A percentile compares a stretch with the other conserved stretches of the same genome.
Conservation (phyloP, 2,329 filamentous ascomycete genomes). For the Colletotrichum tropicale region DNA sequence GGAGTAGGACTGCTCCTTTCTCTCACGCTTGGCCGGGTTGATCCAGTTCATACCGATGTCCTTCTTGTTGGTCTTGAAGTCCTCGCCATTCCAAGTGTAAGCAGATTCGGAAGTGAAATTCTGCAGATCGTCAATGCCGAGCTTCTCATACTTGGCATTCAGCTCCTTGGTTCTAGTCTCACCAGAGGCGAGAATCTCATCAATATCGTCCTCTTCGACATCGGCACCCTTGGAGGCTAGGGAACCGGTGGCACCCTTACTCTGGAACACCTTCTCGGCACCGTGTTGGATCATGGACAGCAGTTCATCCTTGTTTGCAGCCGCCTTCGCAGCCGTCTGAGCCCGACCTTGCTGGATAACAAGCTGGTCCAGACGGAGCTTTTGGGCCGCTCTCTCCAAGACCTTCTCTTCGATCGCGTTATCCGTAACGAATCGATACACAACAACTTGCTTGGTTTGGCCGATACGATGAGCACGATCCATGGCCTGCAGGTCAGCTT, state of each 20-base stretch:
- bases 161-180: slow-evolving; percentile 89
- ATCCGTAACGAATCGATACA: slow-evolving; percentile 96
- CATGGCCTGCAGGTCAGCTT: slow-evolving; percentile 98
- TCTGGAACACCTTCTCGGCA: slow-evolving; percentile 90
- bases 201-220: slow-evolving; percentile 88
- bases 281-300: slow-evolving; percentile 99
- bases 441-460: slow-evolving; percentile 96
- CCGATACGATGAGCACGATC: slow-evolving; percentile 98
- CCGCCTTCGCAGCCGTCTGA: slow-evolving; percentile 87
- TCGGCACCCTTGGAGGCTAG: slow-evolving; percentile 65
- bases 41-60: slow-evolving; percentile 96
- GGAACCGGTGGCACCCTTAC: slow-evolving; percentile 67
- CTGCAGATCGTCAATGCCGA: slow-evolving; percentile 95
- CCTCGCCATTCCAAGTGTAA: slow-evolving; percentile 98
- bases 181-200: slow-evolving; percentile 83
- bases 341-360: slow-evolving; percentile 98
- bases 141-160: slow-evolving; percentile 93
- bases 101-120: slow-evolving; percentile 98
- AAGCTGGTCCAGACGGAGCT: slow-evolving; percentile 92
- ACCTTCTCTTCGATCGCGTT: slow-evolving; percentile 99
- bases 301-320: slow-evolving; percentile 94
- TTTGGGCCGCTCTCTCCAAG: slow-evolving; percentile 93
- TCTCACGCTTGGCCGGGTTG: slow-evolving; percentile 96
- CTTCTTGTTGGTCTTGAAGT: slow-evolving; percentile 90
- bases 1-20: slow-evolving; percentile 96